A percentile compares a stretch with the other conserved stretches of the same genome.
These are phyloP conservation scores for Capsicum rhomboideum DNA, from an alignment of 257 asterid genomes.

Conservation along the genomic window DNA sequence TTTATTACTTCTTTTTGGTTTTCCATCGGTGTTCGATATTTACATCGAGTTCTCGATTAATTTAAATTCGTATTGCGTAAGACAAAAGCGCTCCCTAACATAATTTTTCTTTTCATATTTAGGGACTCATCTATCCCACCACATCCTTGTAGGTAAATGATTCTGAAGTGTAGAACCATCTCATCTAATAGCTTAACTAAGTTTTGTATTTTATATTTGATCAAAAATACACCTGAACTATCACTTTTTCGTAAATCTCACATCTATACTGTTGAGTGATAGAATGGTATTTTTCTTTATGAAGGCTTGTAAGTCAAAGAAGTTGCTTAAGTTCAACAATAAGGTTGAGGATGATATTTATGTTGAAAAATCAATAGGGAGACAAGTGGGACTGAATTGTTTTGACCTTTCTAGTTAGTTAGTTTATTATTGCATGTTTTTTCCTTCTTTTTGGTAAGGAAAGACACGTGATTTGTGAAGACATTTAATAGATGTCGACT, in stretches of 20 bases:
- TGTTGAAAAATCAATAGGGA: neutral
- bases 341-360: neutral
- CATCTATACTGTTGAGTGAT: conserved; percentile 14
- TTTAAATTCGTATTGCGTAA: rapidly evolving
- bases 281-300: conserved; percentile 33
- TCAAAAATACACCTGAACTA: neutral
- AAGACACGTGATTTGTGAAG: neutral
- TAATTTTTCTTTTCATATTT: too few relatives aligned
- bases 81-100: neutral
- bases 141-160: neutral
- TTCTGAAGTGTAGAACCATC: neutral
- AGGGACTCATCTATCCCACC: neutral
- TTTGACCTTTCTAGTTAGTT: neutral
- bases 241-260: neutral
- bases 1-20: neutral
- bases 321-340: conserved; percentile 16
- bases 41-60: neutral
- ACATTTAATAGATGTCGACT: neutral
- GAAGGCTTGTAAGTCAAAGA: conserved; percentile 31
- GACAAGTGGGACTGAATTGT: neutral
- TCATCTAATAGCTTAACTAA: neutral
- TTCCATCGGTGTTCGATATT: neutral
- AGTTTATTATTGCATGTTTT: neutral
- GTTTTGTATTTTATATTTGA: too few relatives aligned
- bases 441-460: neutral